Evolutionary conservation across 2,329 filamentous ascomycete genomes (phyloP).

Genomic region (Verticillium nubilum): DNA sequence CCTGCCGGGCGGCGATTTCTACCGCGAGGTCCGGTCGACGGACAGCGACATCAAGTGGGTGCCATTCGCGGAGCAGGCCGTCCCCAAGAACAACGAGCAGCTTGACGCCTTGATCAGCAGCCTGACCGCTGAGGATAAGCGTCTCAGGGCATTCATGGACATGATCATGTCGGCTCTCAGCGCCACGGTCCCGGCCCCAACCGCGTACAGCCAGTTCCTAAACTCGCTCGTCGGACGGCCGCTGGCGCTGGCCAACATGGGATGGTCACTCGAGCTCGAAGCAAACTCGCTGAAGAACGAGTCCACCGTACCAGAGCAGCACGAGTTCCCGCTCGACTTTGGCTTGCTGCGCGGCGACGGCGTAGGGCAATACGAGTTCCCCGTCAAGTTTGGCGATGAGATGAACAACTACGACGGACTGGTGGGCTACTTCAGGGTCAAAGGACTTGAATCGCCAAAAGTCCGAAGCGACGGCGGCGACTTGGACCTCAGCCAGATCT

Average conservation of each 20-base stretch:
- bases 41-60: not conserved
- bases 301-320: not conserved
- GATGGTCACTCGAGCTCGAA: not conserved
- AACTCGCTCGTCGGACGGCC: not conserved
- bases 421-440: too few species aligned
- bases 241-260: not conserved
- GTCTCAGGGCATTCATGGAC: not conserved
- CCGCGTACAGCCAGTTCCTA: not conserved
- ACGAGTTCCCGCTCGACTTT: fast-evolving
- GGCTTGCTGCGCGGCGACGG: not conserved
- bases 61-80: not conserved
- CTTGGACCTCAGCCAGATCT: too few species aligned
- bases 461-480: too few species aligned
- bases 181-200: too few species aligned
- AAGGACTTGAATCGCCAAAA: too few species aligned
- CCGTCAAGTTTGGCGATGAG: too few species aligned
- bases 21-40: constrained; percentile 29
- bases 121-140: not conserved
- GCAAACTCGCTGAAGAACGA: not conserved
- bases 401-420: too few species aligned
- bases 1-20: constrained; percentile 32
- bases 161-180: not conserved
- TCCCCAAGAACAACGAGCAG: not conserved
- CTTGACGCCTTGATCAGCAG: not conserved
- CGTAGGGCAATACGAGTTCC: too few species aligned